Percentiles rank a stretch among this genome's conserved stretches.
Conservation (phyloP, 1,284 basidiomycete species). For the Tetrapyrgos nigripes region DNA sequence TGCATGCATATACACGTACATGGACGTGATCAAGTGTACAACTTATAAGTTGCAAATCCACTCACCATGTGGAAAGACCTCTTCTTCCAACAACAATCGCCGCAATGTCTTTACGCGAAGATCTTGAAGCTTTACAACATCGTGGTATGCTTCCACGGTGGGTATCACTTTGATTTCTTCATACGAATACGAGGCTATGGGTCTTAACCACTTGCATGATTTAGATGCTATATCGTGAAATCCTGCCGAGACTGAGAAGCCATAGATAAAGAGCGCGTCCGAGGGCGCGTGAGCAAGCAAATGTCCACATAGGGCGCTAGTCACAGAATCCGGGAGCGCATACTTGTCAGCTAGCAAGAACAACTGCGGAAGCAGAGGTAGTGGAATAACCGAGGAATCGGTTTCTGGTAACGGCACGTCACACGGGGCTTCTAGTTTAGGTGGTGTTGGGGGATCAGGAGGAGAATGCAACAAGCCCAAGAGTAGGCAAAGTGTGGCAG, state of each 20-base stretch:
- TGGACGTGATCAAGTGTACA: no score
- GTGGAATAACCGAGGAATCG: slow-evolving; percentile 56
- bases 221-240: slow-evolving; percentile 54
- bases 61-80: slow-evolving; percentile 69
- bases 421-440: slow-evolving; percentile 20
- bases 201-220: slow-evolving; percentile 62
- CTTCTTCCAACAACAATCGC: slow-evolving; percentile 56
- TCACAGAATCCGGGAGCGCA: slow-evolving; percentile 49
- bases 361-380: slow-evolving; percentile 62
- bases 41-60: slow-evolving; percentile 7
- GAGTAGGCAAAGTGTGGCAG: slow-evolving; percentile 51
- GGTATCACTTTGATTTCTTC: slow-evolving; percentile 60
- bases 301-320: slow-evolving; percentile 52
- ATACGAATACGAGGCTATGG: slow-evolving; percentile 57
- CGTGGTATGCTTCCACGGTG: slow-evolving; percentile 63
- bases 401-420: slow-evolving; percentile 41
- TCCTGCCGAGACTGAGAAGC: slow-evolving; percentile 49
- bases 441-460: slow-evolving; percentile 43
- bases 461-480: slow-evolving; percentile 60
- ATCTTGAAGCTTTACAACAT: slow-evolving; percentile 60
- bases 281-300: slow-evolving; percentile 57
- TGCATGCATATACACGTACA: no score
- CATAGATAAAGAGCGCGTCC: slow-evolving; percentile 63
- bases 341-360: slow-evolving; percentile 70
- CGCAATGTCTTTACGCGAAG: slow-evolving; percentile 56